These are phyloP conservation scores for Tulasnella sp. DNA, from an alignment of 768 basidiomycete genomes.

Conservation along the genomic window DNA sequence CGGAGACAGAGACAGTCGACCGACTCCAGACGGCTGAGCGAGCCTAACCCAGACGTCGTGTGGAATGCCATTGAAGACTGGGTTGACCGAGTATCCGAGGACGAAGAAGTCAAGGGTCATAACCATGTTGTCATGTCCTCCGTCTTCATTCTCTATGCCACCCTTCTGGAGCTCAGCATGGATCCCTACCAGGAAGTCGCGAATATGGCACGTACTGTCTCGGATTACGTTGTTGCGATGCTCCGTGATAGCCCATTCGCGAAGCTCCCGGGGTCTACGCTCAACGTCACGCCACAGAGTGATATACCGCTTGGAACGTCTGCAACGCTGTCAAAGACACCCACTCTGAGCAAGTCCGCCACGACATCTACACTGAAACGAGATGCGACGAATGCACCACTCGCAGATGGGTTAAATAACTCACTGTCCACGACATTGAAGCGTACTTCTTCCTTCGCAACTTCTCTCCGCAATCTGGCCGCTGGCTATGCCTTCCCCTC, in stretches of 20 bases:
- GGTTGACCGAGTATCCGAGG: background rate
- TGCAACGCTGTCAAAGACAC: background rate
- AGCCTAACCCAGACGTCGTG: constrained; percentile 17
- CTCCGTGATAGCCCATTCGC: constrained; percentile 83
- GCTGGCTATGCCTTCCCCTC: constrained; percentile 13
- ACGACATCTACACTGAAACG: background rate
- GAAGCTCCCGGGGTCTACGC: constrained; percentile 52
- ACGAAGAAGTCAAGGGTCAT: constrained; percentile 52
- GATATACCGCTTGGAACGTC: background rate
- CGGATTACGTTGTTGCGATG: constrained; percentile 85
- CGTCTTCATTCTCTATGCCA: constrained; percentile 85
- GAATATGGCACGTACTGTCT: constrained; percentile 75
- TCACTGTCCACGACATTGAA: constrained; percentile 45
- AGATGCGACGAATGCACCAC: background rate
- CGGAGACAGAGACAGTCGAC: background rate
- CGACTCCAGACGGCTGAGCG: constrained; percentile 2
- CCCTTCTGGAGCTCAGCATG: constrained; percentile 77
- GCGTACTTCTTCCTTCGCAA: constrained; percentile 72
- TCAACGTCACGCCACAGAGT: constrained; percentile 36
- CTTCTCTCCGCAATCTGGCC: constrained; percentile 48
- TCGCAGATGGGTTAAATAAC: constrained; percentile 24
- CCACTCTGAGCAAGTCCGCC: background rate
- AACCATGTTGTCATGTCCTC: constrained; percentile 77
- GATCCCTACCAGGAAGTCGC: constrained; percentile 92
- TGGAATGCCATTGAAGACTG: constrained; percentile 7